Base-by-base conservation (phyloP, 768 basidiomycete genomes). In the Boletales sp. region DNA sequence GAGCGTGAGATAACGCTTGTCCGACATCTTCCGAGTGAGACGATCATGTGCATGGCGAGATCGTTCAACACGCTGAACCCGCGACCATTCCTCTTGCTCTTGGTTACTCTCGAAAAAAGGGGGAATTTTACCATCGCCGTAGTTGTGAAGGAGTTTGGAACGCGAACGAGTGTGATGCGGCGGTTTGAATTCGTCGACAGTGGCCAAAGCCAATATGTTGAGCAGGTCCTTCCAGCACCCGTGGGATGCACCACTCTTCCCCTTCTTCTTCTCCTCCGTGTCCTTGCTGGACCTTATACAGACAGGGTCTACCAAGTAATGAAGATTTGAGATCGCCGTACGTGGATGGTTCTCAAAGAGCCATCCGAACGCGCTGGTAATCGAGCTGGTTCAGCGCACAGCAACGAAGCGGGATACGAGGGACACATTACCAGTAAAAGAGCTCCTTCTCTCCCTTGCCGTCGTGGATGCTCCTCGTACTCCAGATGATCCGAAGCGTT, bases 221-320 rank as follows among this genome's bases (percentile, higher is more conserved):
- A 86, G 74, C 18, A 87, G 72, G 56, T 88, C 87, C 60, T 90
- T 87, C 82, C 84, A 88, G 58, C 83, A 86, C 0, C 86, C 86
- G 43, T 88, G 86, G 5, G 73, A 51, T 17, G 56, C 46, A 31
- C 60, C 34, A 10, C 17, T 28, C 41, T 33, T 55, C 44, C 28
- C 50, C 13, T 45, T 34, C 34, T 34, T 34, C 34, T 34, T 14
- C 13, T 12, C 34, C 34, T 34, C 34, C 34, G 31, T 8, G 11
- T 19, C 35, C 34, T 51, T 47, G 15, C 5, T 15, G 14, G 55
- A 33, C 25, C 63, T 63, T 5, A 49, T 44, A 60, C 81, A 81
- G 8, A 79, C 73, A 0, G 80, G 81, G 9, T 75, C 69, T 35
- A 83, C 77, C 5, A 87, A 70, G 49, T 72, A 61, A 17, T 60